Evolutionary conservation across 1,284 basidiomycete species (phyloP), one percentile per base, ranked within the genome.

Genomic region (Mrakiaceae sp.): DNA sequence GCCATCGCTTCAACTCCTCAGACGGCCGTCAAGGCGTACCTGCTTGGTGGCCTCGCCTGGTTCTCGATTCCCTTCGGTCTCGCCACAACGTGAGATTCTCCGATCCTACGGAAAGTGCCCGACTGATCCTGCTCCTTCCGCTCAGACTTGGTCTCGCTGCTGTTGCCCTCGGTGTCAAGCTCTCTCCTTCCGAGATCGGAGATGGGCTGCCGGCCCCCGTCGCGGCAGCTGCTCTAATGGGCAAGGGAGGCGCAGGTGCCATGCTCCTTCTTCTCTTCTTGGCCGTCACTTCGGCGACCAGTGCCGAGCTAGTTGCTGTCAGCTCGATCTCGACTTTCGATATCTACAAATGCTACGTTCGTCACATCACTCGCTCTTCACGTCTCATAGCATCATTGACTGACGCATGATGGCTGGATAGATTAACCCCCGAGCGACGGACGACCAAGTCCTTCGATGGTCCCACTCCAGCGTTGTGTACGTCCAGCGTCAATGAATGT

Each of bases 11-110:
- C 84, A 66, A 80, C 85, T 43, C 91, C 90, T 0, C 83, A 83
- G 1, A 86, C 82, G n/a, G 87, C 87, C 42, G 88, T 92, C 58
- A 89, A 88, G 74, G 92, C 89, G 0, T 96, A 92, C 77, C 78
- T 95, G 8, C 80, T 90, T 39, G 92, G 91, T 58, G 92, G 92
- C n/a, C 74, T 93, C 3, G 87, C 88, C 10, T 91, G 90, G 89
- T 85, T 92, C 71, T 85, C 87, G 1, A 88, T 90, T 65, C 89
- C 90, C 0, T 88, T 90, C 74, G 73, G 69, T n/a, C 72, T 75
- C 55, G 72, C 75, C 6, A 74, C 75, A 0, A 72, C 70, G 54
- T 56, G 16, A 49, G 48, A 14, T 49, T 14, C 48, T 49, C 8
- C 43, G 49, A 43, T 49, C 16, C 46, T 43, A 6, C 16, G 48